Base-by-base conservation (phyloP, 768 basidiomycete genomes). In the Suillus paluster region DNA sequence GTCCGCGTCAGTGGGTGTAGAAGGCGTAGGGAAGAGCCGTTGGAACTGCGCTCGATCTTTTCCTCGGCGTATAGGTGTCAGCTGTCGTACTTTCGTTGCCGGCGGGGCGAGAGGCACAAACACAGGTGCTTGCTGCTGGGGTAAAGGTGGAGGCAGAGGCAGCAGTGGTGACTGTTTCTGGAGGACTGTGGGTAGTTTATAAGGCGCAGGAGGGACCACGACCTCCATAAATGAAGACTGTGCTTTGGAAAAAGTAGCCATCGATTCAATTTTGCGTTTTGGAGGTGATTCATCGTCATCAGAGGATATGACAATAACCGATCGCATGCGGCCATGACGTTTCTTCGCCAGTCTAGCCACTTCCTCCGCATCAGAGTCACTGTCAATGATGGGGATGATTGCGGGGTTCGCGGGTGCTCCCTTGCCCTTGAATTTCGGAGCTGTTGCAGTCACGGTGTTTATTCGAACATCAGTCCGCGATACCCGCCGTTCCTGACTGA, bases 11-110 rank as follows among this genome's bases (percentile, higher is more conserved):
- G 83, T 81, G 2, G 83, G 78, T 2, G 86, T 84, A 5, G 87
- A 86, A 7, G 86, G 84, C 14, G 86, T 84, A 78, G 81, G 17
- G 78, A 85, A 44, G 77, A 78, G 80, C 8, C 76, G 72, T 38
- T 73, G 76, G 53, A 76, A 76, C 44, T 56, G 4, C 8, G 71
- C 63, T 38, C 79, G 79, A 17, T 75, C 69, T 19, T 76, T 76
- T 27, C 73, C 71, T 39, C 79, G 77, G 19, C 84, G 83, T 58
- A 91, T 89, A 10, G 91, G 91, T 4, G 91, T 92, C 34, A 91
- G 81, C 64, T 81, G 86, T 27, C 89, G 85, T n/a, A 80, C 69
- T 65, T 82, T 87, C 30, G 68, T 49, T 73, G n/a, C 21, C n/a
- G 63, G 63, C n/a, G 52, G 63, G 39, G 63, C 27, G 23, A 73